Base-by-base conservation (phyloP, 2,329 filamentous ascomycete species). In the Stenocarpella maydis region DNA sequence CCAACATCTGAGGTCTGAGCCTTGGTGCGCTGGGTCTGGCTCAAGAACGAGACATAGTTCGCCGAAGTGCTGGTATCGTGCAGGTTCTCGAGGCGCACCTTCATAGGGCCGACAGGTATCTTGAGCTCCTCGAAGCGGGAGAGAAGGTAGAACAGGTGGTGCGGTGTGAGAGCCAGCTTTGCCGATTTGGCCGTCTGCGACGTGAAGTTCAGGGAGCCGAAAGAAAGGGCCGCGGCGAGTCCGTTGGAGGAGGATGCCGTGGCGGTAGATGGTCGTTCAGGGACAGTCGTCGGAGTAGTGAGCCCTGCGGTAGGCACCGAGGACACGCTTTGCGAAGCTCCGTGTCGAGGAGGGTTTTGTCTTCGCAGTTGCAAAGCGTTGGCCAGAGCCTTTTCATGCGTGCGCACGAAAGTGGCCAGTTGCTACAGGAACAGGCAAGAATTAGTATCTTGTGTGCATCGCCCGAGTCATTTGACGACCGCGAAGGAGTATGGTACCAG, bases 1-100 rank as follows among this genome's bases (percentile, higher is more conserved):
- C 94, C 93, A 67, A 91, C 90, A 81, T 98, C 95, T 58, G 92
- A 92, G 73, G 90, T 87, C 72, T 90, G 90, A 72, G 92, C 92
- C 79, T 93, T 92, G 71, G 92, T 91, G 70, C 92, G 90, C 76
- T 95, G 92, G 28, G 92, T 90, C 76, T 94, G 92, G 77, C 92
- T 91, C 72, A 98, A 87, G 79, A 99, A 99, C 4, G 96, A 98
- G 61, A 98, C 94, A 84, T 98, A 98, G 82, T 96, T 97, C 75
- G 92, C 91, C 26, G 94, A 92, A 7, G 93, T 91, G 3, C 91
- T 90, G 75, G 94, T 94, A 75, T 94, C 92, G 80, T 97, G 94
- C 54, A 99, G 90, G 78, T 97, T 98, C 81, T 99, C 96, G 74
- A 98, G 84, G 41, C 96, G 92, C 71, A 99, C 90, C 77, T 96